These are phyloP conservation scores for Penicillium samsonianum DNA, from an alignment of 495 filamentous ascomycete species.

Conservation along the genomic window DNA sequence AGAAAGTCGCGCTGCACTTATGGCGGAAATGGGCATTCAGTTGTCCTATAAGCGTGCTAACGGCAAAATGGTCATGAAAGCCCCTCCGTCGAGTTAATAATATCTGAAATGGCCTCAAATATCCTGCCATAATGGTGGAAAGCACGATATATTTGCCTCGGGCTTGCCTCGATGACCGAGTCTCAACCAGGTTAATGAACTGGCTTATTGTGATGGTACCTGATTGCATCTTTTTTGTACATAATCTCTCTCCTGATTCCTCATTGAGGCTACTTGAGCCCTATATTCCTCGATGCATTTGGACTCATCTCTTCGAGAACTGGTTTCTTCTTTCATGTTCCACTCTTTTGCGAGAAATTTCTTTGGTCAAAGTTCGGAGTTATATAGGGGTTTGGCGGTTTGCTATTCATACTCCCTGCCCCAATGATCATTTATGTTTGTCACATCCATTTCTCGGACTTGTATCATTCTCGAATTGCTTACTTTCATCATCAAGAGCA, in stretches of 20 bases:
- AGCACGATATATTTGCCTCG: neutral
- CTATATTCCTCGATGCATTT: conserved; percentile 21
- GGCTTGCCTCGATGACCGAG: conserved; percentile 3
- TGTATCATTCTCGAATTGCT: neutral
- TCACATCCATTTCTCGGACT: neutral
- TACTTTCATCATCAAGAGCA: neutral
- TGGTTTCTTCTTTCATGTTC: conserved; percentile 8
- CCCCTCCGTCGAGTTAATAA: conserved; percentile 27
- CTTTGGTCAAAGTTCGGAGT: conserved; percentile 6
- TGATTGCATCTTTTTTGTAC: conserved; percentile 26
- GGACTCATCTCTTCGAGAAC: conserved; percentile 8
- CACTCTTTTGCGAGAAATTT: conserved; percentile 8
- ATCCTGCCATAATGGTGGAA: neutral
- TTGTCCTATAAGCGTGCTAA: conserved; percentile 57
- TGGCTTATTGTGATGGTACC: neutral
- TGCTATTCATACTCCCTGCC: neutral
- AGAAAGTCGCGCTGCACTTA: conserved; percentile 31
- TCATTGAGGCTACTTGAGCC: conserved; percentile 13
- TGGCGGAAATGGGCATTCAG: conserved; percentile 39
- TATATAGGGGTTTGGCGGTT: conserved; percentile 14
- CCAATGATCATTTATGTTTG: neutral
- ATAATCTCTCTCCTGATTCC: conserved; percentile 19
- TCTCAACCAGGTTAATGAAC: neutral
- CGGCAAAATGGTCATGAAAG: conserved; percentile 39
- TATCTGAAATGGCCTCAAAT: neutral